phyloP scores from a whole-genome alignment of 805 yeast species.

The Kregervanrija delftensis region DNA sequence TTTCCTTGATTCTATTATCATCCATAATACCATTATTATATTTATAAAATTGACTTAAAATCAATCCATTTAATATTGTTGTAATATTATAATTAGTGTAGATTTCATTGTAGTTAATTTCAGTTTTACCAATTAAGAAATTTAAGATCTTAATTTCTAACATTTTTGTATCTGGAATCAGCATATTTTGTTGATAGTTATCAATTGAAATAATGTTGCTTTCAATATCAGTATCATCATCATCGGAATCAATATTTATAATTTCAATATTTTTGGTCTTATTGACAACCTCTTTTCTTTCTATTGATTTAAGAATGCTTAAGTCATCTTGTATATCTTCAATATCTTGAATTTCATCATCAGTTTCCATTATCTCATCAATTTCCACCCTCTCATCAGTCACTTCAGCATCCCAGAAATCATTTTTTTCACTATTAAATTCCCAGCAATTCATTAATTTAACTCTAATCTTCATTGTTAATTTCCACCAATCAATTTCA shows the following conservation, averaged over 20 bases:
- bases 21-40: neutral
- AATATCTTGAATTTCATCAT: neutral
- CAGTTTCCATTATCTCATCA: neutral
- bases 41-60: neutral
- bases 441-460: slow-evolving; percentile 30
- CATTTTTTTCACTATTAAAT: slow-evolving; percentile 8
- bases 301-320: no score
- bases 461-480: slow-evolving; percentile 18
- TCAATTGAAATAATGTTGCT: no score
- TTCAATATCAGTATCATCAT: no score
- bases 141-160: neutral
- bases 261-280: no score
- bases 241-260: no score
- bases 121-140: neutral
- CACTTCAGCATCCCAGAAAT: neutral
- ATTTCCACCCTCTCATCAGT: neutral
- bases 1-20: neutral
- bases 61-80: neutral
- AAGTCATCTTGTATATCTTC: neutral
- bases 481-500: slow-evolving; percentile 34
- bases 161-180: neutral
- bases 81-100: neutral
- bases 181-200: no score
- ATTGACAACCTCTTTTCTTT: no score
- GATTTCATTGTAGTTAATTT: neutral